Percentiles rank a stretch among this genome's conserved stretches.
Conservation (phyloP, 2,329 filamentous ascomycete genomes). For the Cephalotrichum gorgonifer region DNA sequence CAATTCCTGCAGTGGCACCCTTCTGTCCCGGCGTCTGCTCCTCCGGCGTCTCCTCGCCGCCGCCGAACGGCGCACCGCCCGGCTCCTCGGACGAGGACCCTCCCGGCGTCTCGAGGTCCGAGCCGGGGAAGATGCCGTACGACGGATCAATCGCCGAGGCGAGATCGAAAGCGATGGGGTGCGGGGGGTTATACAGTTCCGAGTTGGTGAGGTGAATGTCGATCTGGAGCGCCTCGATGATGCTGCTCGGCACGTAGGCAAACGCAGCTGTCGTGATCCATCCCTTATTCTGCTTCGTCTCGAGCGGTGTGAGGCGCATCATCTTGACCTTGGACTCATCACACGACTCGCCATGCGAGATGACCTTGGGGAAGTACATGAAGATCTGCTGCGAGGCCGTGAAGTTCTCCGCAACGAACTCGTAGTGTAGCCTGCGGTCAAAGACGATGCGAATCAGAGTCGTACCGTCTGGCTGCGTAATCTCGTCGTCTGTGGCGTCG, state of each 20-base stretch:
- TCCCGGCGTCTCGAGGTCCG: constrained; percentile 15
- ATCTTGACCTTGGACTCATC: constrained; percentile 48
- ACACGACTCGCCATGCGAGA: constrained; percentile 55
- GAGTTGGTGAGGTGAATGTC: constrained; percentile 64
- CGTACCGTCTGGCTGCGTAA: constrained; percentile 48
- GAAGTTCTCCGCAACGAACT: constrained; percentile 63
- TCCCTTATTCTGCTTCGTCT: constrained; percentile 57
- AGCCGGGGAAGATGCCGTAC: constrained; percentile 50
- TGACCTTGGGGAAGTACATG: constrained; percentile 59
- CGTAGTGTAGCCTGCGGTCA: constrained; percentile 68
- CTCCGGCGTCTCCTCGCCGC: not conserved
- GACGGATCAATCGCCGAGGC: constrained; percentile 76
- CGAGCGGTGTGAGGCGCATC: constrained; percentile 63
- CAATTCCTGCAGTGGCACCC: constrained; percentile 59
- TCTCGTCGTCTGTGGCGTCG: constrained; percentile 50
- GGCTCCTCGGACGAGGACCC: constrained; percentile 21
- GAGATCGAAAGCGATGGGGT: constrained; percentile 57
- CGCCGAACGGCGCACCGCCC: constrained; percentile 2
- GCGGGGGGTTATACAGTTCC: constrained; percentile 61
- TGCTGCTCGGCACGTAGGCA: constrained; percentile 60
- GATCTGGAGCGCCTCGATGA: constrained; percentile 57
- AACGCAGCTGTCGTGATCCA: constrained; percentile 70
- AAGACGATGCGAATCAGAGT: constrained; percentile 79
- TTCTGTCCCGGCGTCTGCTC: constrained; percentile 48
- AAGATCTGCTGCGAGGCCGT: constrained; percentile 80